Conservation (phyloP, 1,284 basidiomycete species). For the Neotropicomus parvogracilis region DNA sequence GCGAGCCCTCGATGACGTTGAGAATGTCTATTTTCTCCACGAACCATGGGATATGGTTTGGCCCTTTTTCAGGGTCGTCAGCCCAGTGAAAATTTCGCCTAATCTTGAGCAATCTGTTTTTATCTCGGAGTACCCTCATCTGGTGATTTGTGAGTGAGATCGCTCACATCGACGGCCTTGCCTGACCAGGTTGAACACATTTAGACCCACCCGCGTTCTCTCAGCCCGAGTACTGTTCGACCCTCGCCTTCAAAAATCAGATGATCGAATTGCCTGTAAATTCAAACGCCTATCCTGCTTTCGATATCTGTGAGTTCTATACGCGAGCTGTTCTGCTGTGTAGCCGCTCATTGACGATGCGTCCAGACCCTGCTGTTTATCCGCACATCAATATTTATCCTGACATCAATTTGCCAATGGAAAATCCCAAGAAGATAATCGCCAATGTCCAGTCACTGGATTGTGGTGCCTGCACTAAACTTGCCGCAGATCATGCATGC, state of each 20-base stretch:
- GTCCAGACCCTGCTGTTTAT: slow-evolving; percentile 28
- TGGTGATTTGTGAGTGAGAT: slow-evolving; percentile 35
- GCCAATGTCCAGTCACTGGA: not conserved
- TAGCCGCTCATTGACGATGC: not conserved
- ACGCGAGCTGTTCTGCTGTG: not conserved
- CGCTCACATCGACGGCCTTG: not conserved
- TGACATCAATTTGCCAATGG: slow-evolving; percentile 7
- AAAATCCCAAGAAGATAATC: not conserved
- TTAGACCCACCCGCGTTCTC: slow-evolving; percentile 44
- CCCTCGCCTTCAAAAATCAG: not conserved
- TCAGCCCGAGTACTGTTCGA: slow-evolving; percentile 45
- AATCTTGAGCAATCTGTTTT: not conserved
- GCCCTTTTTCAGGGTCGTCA: slow-evolving; percentile 4
- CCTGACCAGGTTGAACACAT: slow-evolving; percentile 10
- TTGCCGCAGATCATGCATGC: slow-evolving; percentile 17
- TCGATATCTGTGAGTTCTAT: slow-evolving; percentile 26
- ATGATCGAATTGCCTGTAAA: not conserved
- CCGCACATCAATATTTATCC: slow-evolving; percentile 34
- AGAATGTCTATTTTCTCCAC: not conserved
- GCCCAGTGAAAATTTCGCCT: not conserved
- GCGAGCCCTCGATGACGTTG: slow-evolving; percentile 41
- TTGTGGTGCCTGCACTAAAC: not conserved
- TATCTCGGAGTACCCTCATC: slow-evolving; percentile 31
- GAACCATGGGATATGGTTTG: slow-evolving; percentile 14
- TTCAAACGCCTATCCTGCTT: slow-evolving; percentile 9